phyloP scores from a whole-genome alignment of 495 filamentous ascomycete species.

The Aspergillus haitiensis region DNA sequence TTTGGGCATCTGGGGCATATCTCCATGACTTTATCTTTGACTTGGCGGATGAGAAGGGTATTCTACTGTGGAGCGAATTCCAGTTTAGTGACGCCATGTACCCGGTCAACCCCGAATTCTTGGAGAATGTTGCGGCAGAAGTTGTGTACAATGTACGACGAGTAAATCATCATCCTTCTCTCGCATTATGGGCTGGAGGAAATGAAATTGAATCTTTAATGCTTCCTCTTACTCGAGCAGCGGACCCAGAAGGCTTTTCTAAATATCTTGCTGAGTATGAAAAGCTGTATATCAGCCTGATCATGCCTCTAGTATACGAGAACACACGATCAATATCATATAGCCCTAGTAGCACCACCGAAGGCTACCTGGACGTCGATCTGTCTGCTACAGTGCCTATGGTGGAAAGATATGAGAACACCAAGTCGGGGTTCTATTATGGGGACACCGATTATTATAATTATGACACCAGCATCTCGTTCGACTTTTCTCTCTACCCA shows the following conservation, averaged over 20 bases:
- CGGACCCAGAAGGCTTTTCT: slow-evolving; percentile 47
- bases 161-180: slow-evolving; percentile 64
- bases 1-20: slow-evolving; percentile 66
- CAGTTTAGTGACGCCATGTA: slow-evolving; percentile 66
- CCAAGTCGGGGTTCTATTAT: slow-evolving; percentile 57
- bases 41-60: slow-evolving; percentile 63
- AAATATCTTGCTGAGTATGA: slow-evolving; percentile 59
- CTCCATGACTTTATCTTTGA: slow-evolving; percentile 69
- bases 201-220: slow-evolving; percentile 65
- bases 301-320: slow-evolving; percentile 61
- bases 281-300: slow-evolving; percentile 59
- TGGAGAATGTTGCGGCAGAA: slow-evolving; percentile 60
- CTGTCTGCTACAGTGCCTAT: slow-evolving; percentile 58
- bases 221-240: slow-evolving; percentile 44
- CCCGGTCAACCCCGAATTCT: slow-evolving; percentile 54
- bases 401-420: slow-evolving; percentile 60
- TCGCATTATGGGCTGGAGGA: slow-evolving; percentile 67
- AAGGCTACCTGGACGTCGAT: slow-evolving; percentile 61
- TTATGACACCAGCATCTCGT: slow-evolving; percentile 57
- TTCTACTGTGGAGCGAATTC: slow-evolving; percentile 69
- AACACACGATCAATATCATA: slow-evolving; percentile 68
- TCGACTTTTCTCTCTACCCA: slow-evolving; percentile 57
- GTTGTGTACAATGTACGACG: slow-evolving; percentile 63
- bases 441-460: slow-evolving; percentile 72
- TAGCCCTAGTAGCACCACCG: slow-evolving; percentile 65